A percentile compares a stretch with the other conserved stretches of the same genome.
Conservation (phyloP, 768 basidiomycete genomes). For the Boletus rubroflammeus region DNA sequence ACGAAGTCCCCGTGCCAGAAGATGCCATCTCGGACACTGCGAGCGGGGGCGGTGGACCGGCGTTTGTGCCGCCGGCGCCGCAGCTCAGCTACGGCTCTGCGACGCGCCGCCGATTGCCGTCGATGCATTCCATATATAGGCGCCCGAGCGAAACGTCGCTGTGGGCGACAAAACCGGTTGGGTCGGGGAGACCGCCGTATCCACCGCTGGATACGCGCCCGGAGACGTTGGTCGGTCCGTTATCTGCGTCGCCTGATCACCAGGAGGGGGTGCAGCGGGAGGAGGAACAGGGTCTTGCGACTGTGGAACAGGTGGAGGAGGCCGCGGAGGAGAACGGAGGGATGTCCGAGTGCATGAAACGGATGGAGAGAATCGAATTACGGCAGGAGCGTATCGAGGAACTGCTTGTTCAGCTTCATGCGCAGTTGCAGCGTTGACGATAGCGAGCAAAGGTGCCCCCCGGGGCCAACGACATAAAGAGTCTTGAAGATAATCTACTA, state of each 20-base stretch:
- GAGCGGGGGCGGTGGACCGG: constrained; percentile 6
- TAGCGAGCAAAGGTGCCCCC: background rate
- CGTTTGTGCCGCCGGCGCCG: constrained; percentile 4
- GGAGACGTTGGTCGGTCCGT: constrained; percentile 14
- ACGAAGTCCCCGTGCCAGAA: constrained; percentile 38
- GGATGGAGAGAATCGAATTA: constrained; percentile 41
- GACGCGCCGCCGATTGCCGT: constrained; percentile 38
- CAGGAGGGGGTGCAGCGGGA: constrained; percentile 1
- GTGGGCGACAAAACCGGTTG: background rate
- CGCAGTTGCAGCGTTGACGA: constrained; percentile 11
- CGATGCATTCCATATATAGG: constrained; percentile 26
- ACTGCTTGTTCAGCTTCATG: constrained; percentile 36
- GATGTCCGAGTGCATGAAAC: constrained; percentile 28
- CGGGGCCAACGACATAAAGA: background rate
- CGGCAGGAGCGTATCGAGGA: constrained; percentile 48
- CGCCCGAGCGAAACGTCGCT: constrained; percentile 14
- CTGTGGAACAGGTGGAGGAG: constrained; percentile 29
- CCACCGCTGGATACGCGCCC: constrained; percentile 26
- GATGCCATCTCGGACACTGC: constrained; percentile 27
- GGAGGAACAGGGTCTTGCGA: constrained; percentile 12
- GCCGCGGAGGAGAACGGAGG: constrained; percentile 25
- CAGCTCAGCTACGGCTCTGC: constrained; percentile 38
- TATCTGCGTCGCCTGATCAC: constrained; percentile 30
- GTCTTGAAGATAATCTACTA: background rate
- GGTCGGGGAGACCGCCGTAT: constrained; percentile 7